Percentiles rank a stretch among this genome's conserved stretches.
phyloP scores from a whole-genome alignment of 257 asterid genomes.

The Solanum verrucosum region DNA sequence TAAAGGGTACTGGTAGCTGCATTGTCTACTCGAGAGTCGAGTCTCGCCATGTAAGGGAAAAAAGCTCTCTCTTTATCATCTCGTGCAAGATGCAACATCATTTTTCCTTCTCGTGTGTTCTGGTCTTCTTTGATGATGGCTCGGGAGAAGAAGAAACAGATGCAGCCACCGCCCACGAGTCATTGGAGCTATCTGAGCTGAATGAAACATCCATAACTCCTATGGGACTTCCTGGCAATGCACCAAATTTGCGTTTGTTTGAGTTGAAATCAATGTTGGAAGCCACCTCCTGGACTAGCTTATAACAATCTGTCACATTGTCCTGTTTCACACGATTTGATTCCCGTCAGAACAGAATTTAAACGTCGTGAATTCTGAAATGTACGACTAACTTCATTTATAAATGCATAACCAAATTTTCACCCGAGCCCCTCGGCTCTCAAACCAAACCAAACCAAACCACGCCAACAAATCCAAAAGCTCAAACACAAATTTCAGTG shows the following conservation, averaged over 20 bases:
- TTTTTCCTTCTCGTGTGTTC: background rate
- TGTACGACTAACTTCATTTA: background rate
- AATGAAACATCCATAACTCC: constrained; percentile 58
- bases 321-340: constrained; percentile 29
- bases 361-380: background rate
- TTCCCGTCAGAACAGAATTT: background rate
- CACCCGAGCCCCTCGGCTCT: background rate
- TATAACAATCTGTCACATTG: constrained; percentile 49
- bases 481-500: background rate
- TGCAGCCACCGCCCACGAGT: constrained; percentile 29
- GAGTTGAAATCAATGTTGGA: constrained; percentile 17
- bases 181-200: constrained; percentile 40
- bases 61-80: background rate
- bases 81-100: background rate
- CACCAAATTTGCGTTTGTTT: constrained; percentile 43
- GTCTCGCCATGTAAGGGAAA: background rate
- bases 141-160: constrained; percentile 65
- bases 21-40: background rate
- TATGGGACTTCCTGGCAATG: constrained; percentile 54
- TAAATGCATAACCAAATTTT: background rate
- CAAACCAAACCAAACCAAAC: background rate
- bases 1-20: background rate
- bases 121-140: constrained; percentile 47
- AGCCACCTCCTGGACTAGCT: constrained; percentile 43
- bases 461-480: background rate